Base-by-base conservation (phyloP, 2,329 filamentous ascomycete species). In the Leptographium galeiforme region DNA sequence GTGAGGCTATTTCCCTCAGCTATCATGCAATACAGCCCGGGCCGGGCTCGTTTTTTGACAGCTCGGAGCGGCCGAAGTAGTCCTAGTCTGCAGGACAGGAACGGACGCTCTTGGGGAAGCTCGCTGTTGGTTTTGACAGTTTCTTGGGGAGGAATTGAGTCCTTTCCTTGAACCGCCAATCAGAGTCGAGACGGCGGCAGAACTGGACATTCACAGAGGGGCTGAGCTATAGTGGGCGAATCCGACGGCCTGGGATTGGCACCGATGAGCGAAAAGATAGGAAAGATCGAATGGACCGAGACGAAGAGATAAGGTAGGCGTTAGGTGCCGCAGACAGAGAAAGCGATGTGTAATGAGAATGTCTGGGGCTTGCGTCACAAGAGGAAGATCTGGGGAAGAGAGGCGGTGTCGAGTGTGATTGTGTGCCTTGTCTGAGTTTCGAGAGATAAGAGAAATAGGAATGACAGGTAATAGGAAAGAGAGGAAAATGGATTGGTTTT, bases 401-500 rank as follows among this genome's bases (percentile, higher is more conserved):
- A 64, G 62, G 67, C 64, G 64, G 16, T 33, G 41, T 47, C 18
- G 47, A 45, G 34, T 8, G 40, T 14, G 53, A 55, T 54, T 61
- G 55, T 54, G 55, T 54, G 56, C 50, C 12, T 48, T 51, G 46
- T 52, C 40, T 44, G 53, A 54, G 54, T 51, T 53, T 61, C 57
- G 60, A 62, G 60, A 66, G 66, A 68, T 66, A 66, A 68, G 64
- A 61, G 60, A 63, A 63, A 63, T 58, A 61, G 61, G 63, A 61
- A 60, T 67, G 65, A 68, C 64, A 68, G 66, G 66, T 64, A n/a
- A n/a, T n/a, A 66, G 64, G 63, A 59, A 64, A 65, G 68, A 64
- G 60, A 61, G 61, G 63, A 66, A 67, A 67, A 67, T 63, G 64
- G 63, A 66, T 63, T 68, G 68, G 67, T 71, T 72, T 72, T 73